phyloP scores from a whole-genome alignment of 2,329 filamentous ascomycete species.

The Capronia americana region DNA sequence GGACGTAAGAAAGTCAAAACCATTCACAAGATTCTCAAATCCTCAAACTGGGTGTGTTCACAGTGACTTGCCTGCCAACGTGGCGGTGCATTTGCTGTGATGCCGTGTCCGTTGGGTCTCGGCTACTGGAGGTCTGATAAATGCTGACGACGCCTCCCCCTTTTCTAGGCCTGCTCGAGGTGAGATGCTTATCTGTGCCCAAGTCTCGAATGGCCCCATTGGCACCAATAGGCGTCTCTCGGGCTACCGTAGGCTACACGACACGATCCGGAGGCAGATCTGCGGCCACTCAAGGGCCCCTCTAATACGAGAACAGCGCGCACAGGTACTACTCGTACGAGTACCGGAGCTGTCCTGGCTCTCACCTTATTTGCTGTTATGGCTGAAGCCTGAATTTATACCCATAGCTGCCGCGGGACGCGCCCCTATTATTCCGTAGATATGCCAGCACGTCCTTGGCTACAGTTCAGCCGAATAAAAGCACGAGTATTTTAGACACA shows the following conservation, averaged over 20 bases:
- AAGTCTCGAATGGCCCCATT: not conserved
- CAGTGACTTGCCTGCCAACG: not conserved
- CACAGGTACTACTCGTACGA: not conserved
- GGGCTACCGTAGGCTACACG: not conserved
- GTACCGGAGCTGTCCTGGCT: not conserved
- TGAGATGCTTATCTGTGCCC: not conserved
- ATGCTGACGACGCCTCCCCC: not conserved
- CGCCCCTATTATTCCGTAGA: not conserved
- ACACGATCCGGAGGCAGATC: slow-evolving; percentile 2
- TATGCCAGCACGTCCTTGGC: not conserved
- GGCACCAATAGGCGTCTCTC: not conserved
- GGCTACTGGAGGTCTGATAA: not conserved
- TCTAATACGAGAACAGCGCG: not conserved
- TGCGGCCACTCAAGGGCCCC: not conserved
- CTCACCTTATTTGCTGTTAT: not conserved
- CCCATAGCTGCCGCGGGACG: not conserved
- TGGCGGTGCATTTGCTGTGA: slow-evolving; percentile 4
- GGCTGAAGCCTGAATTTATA: slow-evolving; percentile 9
- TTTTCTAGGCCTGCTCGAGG: not conserved
- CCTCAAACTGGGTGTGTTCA: not conserved
- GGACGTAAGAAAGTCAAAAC: slow-evolving; percentile 5
- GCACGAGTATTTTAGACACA: not conserved
- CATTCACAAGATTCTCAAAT: not conserved
- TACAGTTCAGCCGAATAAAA: not conserved
- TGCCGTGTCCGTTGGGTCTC: not conserved